Base-by-base conservation (phyloP, 169 alveolate species). In the Cryptosporidium sp. region DNA sequence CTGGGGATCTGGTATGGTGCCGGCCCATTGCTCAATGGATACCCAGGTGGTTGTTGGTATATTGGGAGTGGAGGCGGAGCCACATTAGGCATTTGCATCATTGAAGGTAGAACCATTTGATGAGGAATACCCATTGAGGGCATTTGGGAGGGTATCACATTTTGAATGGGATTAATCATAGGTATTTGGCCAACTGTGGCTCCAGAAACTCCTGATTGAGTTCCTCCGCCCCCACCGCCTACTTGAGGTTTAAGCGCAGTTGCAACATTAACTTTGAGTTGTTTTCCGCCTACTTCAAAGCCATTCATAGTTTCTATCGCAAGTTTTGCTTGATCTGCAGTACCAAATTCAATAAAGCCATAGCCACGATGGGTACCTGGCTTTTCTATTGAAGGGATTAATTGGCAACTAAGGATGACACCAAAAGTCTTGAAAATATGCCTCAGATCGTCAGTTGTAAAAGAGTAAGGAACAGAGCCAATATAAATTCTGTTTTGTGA, bases 291-390 rank as follows among this genome's bases (percentile, higher is more conserved):
- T 68, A 94, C 94, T 53, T 93, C 94, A 87, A 94, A 93, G 48
- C 94, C 95, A 70, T 94, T 94, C 96, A 94, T 94, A 9, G 93
- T 86, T 21, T 94, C 94, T 14, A 92, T 92, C 23, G 96, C 96
- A 29, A 91, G 85, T 75, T 94, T 75, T 21, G 96, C 96, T 37
- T 87, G 92, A 16, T 85, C 91, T 9, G 87, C 85, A 10, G 94
- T 87, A n/a, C 94, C 85, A 39, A 92, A 94, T 70, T 86, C 94
- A 44, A 94, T 89, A 84, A 94, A 94, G 62, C 96, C 96, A 61
- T 91, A 94, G 31, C 96, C 96, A 29, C 94, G 33, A 84, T 92
- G 94, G 35, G 80, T 72, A 39, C 85, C 93, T 35, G 94, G 93
- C 48, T 91, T 91, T 44, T 92, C 94, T 37, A 73, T 75, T 52